Percentiles rank a stretch among this genome's conserved stretches.
Evolutionary conservation across 1,284 basidiomycete genomes (phyloP).

Genomic region (Trichosporon sp.): DNA sequence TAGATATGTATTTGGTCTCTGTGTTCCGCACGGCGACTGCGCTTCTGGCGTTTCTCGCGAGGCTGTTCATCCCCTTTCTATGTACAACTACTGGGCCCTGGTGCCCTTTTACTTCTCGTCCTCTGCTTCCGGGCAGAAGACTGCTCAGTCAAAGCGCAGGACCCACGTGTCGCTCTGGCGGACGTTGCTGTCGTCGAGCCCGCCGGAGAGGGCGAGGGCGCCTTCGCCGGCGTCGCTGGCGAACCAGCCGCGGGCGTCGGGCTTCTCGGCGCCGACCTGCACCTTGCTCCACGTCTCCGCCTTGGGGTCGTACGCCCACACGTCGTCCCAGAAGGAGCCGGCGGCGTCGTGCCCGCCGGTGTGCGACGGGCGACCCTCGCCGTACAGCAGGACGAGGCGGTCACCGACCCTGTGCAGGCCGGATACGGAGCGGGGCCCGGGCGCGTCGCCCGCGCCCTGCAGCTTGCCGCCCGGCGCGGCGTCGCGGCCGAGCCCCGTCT

Average conservation of each 20-base stretch:
- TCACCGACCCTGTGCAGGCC: slow-evolving; percentile 21
- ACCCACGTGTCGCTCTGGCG: slow-evolving; percentile 42
- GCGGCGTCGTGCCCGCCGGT: slow-evolving; percentile 36
- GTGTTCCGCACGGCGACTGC: too few species aligned
- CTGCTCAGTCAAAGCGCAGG: slow-evolving; percentile 10
- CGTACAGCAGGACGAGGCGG: slow-evolving; percentile 18
- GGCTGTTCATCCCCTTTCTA: neutral
- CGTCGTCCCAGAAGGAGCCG: slow-evolving; percentile 36
- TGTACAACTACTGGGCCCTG: neutral
- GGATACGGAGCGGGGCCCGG: slow-evolving; percentile 26
- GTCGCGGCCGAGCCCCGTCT: slow-evolving; percentile 17
- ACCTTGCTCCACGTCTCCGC: slow-evolving; percentile 22
- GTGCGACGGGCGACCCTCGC: slow-evolving; percentile 32
- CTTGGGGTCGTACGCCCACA: slow-evolving; percentile 26
- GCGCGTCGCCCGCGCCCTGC: neutral
- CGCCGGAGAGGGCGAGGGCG: slow-evolving; percentile 39
- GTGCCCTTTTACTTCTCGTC: too few species aligned
- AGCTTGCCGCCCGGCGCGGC: neutral
- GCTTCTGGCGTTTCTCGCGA: too few species aligned
- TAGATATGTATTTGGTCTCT: too few species aligned
- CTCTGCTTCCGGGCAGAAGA: neutral
- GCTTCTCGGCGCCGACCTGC: slow-evolving; percentile 8
- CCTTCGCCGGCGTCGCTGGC: slow-evolving; percentile 22
- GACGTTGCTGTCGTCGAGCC: slow-evolving; percentile 40
- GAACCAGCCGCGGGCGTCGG: slow-evolving; percentile 44